phyloP scores from a whole-genome alignment of 805 yeast genomes.

The Brettanomyces custersianus region DNA sequence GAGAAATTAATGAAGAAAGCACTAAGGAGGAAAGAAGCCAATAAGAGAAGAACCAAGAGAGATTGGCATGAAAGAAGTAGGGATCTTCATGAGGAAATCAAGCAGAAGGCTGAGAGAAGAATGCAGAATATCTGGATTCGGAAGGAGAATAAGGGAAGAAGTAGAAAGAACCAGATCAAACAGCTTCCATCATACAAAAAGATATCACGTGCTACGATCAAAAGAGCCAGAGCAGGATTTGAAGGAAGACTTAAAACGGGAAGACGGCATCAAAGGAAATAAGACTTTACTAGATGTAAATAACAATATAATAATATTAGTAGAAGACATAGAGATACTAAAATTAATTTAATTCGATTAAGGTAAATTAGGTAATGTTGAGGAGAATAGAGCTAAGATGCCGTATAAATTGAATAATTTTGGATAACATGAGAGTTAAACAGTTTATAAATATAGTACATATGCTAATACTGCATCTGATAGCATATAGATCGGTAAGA shows the following conservation, averaged over 20 bases:
- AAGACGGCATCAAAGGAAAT: neutral
- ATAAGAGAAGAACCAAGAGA: slow-evolving; percentile 75
- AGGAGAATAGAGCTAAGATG: too few species aligned
- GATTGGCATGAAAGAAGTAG: slow-evolving; percentile 92
- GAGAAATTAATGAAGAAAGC: slow-evolving; percentile 83
- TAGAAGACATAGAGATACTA: too few species aligned
- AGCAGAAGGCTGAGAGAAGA: slow-evolving; percentile 75
- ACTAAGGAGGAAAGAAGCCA: slow-evolving; percentile 70
- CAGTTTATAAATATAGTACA: too few species aligned
- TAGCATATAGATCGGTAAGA: too few species aligned
- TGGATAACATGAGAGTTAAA: too few species aligned
- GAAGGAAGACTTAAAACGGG: slow-evolving; percentile 47
- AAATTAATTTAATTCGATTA: too few species aligned
- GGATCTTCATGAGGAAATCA: slow-evolving; percentile 63
- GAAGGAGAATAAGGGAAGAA: slow-evolving; percentile 76
- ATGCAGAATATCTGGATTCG: slow-evolving; percentile 85
- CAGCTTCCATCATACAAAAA: slow-evolving; percentile 46
- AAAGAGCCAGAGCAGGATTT: slow-evolving; percentile 61
- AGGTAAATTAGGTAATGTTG: too few species aligned
- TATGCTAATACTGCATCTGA: too few species aligned
- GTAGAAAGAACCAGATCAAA: slow-evolving; percentile 64
- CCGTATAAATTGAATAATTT: too few species aligned
- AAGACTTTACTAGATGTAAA: too few species aligned
- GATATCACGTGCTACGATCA: slow-evolving; percentile 1
- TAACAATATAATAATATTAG: too few species aligned